Base-by-base conservation (phyloP, 2,329 filamentous ascomycete species). In the Colletotrichum abscissum region DNA sequence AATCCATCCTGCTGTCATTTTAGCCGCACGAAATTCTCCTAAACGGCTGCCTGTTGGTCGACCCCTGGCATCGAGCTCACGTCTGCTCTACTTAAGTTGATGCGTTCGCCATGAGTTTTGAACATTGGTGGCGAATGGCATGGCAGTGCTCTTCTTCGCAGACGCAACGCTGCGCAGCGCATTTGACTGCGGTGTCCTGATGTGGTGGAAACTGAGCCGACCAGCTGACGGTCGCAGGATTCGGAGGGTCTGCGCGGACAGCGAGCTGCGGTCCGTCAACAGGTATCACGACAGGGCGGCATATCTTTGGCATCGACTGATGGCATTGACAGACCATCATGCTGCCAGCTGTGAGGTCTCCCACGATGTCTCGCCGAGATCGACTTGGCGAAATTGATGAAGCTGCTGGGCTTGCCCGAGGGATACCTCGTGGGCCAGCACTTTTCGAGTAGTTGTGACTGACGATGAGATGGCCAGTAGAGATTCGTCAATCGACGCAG, bases 41-140 rank as follows among this genome's bases (percentile, higher is more conserved):
- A 55, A 55, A 55, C 49, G 46, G 62, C 28, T 64, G 62, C 49
- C 62, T 64, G 49, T 28, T 55, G 62, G 24, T 46, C n/a, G 30
- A 35, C 26, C 59, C 62, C 49, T 63, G 46, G n/a, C 22, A n/a
- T 4, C n/a, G n/a, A n/a, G 42, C 30, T 33, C 59, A 63, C 28
- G 38, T 24, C 16, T 26, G 26, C 26, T 26, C 5, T 33, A 38
- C 24, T 55, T 38, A 26, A 26, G 12, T 22, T n/a, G 5, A 35
- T n/a, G 30, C 30, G 19, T 49, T 55, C 30, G 62, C 49, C 62
- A 8, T 55, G 52, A 22, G 2, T 8, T 9, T 33, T 33, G 9
- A 33, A 33, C 30, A 4, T 64, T 14, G 42, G 49, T 28, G 26
- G 42, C 35, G 26, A 63, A 9, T 3, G 4, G 19, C 12, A 16